Percentiles rank a stretch among this genome's conserved stretches.
Evolutionary conservation across 164 flowering plant genomes (phyloP).

Genomic region (Vitis labrusca): DNA sequence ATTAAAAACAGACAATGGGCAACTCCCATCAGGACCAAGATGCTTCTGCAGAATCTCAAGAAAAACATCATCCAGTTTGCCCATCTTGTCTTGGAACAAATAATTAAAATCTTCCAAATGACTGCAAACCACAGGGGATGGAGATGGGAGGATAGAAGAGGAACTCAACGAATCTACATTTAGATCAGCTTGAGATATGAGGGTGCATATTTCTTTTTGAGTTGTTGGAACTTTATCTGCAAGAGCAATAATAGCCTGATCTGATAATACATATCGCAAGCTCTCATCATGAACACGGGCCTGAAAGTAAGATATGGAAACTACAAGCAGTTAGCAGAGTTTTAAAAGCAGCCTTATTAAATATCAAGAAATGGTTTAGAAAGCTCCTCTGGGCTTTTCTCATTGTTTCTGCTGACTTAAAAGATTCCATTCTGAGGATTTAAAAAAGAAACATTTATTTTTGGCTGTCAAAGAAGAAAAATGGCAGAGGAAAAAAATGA

Average conservation of each 20-base stretch:
- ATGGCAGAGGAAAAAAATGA: no score
- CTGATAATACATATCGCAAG: slow-evolving; percentile 83
- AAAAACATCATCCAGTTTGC: slow-evolving; percentile 38
- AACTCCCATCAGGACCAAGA: slow-evolving; percentile 63
- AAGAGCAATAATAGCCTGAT: slow-evolving; percentile 73
- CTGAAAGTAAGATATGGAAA: slow-evolving; percentile 40
- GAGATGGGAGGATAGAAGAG: slow-evolving; percentile 39
- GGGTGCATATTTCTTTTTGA: slow-evolving; percentile 40
- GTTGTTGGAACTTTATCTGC: slow-evolving; percentile 52
- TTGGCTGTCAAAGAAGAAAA: no score
- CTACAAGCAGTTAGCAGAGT: no score
- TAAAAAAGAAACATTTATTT: no score
- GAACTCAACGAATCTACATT: slow-evolving; percentile 34
- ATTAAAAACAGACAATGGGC: slow-evolving; percentile 68
- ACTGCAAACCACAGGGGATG: slow-evolving; percentile 67
- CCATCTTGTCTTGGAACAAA: slow-evolving; percentile 39
- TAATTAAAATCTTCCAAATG: slow-evolving; percentile 57
- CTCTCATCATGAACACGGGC: slow-evolving; percentile 99
- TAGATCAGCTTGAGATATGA: slow-evolving; percentile 57
- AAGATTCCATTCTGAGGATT: no score
- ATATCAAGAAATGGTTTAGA: no score
- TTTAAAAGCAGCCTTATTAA: no score
- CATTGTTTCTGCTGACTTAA: no score
- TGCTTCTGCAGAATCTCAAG: slow-evolving; percentile 42
- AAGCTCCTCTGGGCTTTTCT: no score